Base-by-base conservation (phyloP, 768 basidiomycete genomes). In the Rickenella mellea region DNA sequence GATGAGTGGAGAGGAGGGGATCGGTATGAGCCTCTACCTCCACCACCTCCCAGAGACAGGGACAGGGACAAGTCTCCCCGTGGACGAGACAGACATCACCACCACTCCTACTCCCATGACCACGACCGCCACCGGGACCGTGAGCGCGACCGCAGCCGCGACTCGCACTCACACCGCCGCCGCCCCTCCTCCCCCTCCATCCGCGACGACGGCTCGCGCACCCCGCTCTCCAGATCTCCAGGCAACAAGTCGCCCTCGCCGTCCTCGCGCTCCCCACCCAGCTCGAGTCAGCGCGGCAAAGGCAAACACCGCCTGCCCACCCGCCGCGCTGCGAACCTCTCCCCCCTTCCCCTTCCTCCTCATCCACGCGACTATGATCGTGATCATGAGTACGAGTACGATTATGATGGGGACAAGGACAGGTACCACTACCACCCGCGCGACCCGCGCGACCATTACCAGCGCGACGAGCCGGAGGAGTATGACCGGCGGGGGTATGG, bases 161-260 rank as follows among this genome's bases (percentile, higher is more conserved):
- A 55, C 53, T 30, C 64, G 56, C 42, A 68, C 74, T 19, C 67
- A 58, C 30, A 66, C 73, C 1, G 63, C 53, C 11, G 63, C 64
- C 6, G 60, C 68, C 1, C 56, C 61, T 7, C 58, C 57, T 5
- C 55, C 59, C 30, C 39, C 32, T 49, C 55, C 8, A 46, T 50
- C 21, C 42, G 51, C n/a, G 51, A 56, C 22, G 41, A 55, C 15
- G 55, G 60, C 24, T 50, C 49, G 21, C 43, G 52, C 60, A 17
- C 56, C 59, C 8, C 38, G 42, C 15, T 19, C 21, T 48, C 45
- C 6, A 30, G 48, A 39, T 46, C 51, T 7, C 33, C 33, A 7
- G 19, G 19, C 19, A 19, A 44, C 20, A 24, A 21, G 22, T 25
- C 44, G 9, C 49, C 49, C 21, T 53, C 51, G 2, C 51, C 55